Conservation (phyloP, 2,329 filamentous ascomycete genomes). For the Colletotrichum sp. region DNA sequence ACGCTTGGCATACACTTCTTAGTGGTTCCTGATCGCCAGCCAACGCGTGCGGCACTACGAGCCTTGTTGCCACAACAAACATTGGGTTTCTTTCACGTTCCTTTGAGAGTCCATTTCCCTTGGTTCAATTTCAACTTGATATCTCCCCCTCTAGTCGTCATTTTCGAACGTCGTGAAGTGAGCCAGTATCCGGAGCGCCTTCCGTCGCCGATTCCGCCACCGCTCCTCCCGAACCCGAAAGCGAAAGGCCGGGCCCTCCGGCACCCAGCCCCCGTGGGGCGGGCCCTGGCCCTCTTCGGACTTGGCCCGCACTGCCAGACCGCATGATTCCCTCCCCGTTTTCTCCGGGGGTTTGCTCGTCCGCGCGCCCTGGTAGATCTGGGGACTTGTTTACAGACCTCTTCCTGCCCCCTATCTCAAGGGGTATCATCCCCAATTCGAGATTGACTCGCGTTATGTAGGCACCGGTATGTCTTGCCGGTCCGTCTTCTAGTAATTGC, state of each 20-base stretch:
- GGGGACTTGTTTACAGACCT: neutral
- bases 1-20: no score
- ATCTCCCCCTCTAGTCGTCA: neutral
- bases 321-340: neutral
- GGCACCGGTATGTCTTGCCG: neutral
- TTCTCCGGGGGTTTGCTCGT: neutral
- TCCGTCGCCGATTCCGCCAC: neutral
- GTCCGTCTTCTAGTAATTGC: no score
- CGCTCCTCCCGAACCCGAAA: neutral
- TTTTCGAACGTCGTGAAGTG: neutral
- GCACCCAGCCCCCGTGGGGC: neutral
- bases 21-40: no score
- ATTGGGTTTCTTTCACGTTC: neutral
- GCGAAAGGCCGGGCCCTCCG: neutral
- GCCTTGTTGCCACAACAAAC: fast-evolving
- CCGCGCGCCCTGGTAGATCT: neutral
- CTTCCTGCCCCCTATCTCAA: neutral
- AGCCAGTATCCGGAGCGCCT: neutral
- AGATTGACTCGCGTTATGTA: neutral
- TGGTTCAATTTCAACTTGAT: neutral
- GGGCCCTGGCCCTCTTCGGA: neutral
- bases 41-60: no score
- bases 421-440: neutral
- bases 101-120: no score
- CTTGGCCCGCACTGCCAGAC: neutral